Percentiles rank a stretch among this genome's conserved stretches.
Evolutionary conservation across 2,329 filamentous ascomycete species (phyloP).

Genomic region (Chaetomium sp.): DNA sequence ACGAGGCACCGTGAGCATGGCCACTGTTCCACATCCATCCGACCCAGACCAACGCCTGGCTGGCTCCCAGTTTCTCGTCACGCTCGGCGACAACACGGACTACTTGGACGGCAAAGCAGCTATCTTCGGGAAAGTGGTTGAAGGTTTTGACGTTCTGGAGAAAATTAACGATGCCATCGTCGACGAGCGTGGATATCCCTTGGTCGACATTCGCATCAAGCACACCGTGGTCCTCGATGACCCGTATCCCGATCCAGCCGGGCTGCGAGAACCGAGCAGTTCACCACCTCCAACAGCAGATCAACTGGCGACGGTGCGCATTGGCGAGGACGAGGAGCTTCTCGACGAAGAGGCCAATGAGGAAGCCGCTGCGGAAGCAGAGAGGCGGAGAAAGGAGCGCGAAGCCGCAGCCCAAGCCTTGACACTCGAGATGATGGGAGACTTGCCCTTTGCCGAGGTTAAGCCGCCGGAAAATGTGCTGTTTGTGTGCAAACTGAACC

Average conservation of each 20-base stretch:
- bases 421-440: slow-evolving; percentile 95
- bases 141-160: slow-evolving; percentile 89
- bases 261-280: slow-evolving; percentile 66
- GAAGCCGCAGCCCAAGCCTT: slow-evolving; percentile 91
- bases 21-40: slow-evolving; percentile 68
- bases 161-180: slow-evolving; percentile 88
- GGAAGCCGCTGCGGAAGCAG: slow-evolving; percentile 58
- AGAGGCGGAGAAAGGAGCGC: slow-evolving; percentile 74
- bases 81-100: slow-evolving; percentile 81
- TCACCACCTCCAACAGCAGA: slow-evolving; percentile 77
- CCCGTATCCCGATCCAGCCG: slow-evolving; percentile 76
- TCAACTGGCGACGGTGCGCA: slow-evolving; percentile 85
- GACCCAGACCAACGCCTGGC: slow-evolving; percentile 79
- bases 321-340: slow-evolving; percentile 76
- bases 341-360: slow-evolving; percentile 66
- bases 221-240: slow-evolving; percentile 91
- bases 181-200: slow-evolving; percentile 75
- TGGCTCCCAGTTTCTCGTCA: slow-evolving; percentile 90
- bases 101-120: slow-evolving; percentile 90
- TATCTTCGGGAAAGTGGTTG: slow-evolving; percentile 90
- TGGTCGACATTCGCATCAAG: slow-evolving; percentile 91
- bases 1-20: slow-evolving; percentile 93
- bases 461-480: slow-evolving; percentile 95
- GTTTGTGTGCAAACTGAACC: slow-evolving; percentile 98
- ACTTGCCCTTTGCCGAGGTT: slow-evolving; percentile 94